phyloP scores from a whole-genome alignment of 1,284 basidiomycete genomes.

The Hemileia vastatrix region DNA sequence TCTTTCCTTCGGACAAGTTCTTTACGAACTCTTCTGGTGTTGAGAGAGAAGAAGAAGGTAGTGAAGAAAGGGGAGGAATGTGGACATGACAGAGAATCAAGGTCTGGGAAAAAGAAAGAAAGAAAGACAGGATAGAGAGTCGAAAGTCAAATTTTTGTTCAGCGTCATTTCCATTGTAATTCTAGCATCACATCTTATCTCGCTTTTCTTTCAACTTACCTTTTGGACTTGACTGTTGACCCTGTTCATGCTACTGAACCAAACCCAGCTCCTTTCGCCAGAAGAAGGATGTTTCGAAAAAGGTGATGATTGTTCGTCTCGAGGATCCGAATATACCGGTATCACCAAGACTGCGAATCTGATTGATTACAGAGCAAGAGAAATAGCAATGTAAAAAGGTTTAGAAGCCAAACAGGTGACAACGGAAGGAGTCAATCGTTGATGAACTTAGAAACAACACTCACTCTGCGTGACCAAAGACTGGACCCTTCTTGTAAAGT shows the following conservation, averaged over 20 bases:
- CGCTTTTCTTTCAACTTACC: slow-evolving; percentile 48
- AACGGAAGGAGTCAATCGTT: too few species aligned
- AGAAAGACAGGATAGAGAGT: slow-evolving; percentile 1
- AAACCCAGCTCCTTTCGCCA: slow-evolving; percentile 79
- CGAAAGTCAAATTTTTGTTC: slow-evolving; percentile 6
- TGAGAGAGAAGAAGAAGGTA: slow-evolving; percentile 52
- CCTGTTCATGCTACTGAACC: slow-evolving; percentile 92
- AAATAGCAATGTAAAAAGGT: slow-evolving; percentile 7
- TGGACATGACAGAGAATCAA: slow-evolving; percentile 80
- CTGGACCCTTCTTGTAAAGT: slow-evolving; percentile 76
- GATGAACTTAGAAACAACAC: slow-evolving; percentile 39
- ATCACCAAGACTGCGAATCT: slow-evolving; percentile 84
- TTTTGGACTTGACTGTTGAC: slow-evolving; percentile 97
- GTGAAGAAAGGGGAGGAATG: slow-evolving; percentile 60
- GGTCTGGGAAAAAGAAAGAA: slow-evolving; percentile 52
- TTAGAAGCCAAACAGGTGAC: too few species aligned
- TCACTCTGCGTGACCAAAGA: slow-evolving; percentile 90
- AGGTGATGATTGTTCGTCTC: slow-evolving; percentile 56
- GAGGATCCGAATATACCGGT: slow-evolving; percentile 74
- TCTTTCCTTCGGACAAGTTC: slow-evolving; percentile 66
- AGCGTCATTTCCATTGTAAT: neutral
- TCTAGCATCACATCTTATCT: neutral
- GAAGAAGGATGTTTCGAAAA: slow-evolving; percentile 58
- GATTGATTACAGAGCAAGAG: slow-evolving; percentile 4
- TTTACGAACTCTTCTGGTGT: slow-evolving; percentile 61